phyloP scores from a whole-genome alignment of 345 rosid species.

The Mangifera indica region DNA sequence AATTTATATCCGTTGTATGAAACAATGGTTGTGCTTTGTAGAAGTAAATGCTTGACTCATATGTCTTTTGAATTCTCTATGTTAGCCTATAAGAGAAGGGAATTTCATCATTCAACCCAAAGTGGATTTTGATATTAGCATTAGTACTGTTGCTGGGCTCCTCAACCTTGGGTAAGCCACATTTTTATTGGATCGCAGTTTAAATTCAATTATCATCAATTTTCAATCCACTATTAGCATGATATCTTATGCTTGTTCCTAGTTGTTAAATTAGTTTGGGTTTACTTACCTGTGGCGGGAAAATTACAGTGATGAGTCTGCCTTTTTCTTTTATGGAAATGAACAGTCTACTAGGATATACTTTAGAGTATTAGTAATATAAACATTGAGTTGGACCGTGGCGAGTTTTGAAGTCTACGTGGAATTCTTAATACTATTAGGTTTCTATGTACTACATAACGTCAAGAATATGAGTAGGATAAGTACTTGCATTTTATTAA shows the following conservation, averaged over 20 bases:
- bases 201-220: conserved; percentile 6
- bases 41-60: conserved; percentile 21
- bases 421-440: not conserved
- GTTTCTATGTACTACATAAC: not conserved
- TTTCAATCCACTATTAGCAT: conserved; percentile 7
- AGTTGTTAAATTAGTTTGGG: not conserved
- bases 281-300: not conserved
- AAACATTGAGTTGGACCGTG: not conserved
- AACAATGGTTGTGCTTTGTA: conserved; percentile 20
- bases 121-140: conserved; percentile 98
- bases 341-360: not conserved
- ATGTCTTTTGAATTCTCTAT: conserved; percentile 26
- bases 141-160: conserved; percentile 96
- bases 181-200: not conserved
- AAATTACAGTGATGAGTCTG: not conserved
- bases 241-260: conserved; percentile 4
- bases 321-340: not conserved
- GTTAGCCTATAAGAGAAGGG: conserved; percentile 97
- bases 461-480: not conserved
- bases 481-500: not conserved
- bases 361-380: not conserved
- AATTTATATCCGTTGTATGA: conserved; percentile 7
- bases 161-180: conserved; percentile 92
- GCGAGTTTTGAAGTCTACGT: not conserved
- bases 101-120: conserved; percentile 98